Evolutionary conservation across 2,329 filamentous ascomycete species (phyloP).

Genomic region (Bipolaris gigantea): DNA sequence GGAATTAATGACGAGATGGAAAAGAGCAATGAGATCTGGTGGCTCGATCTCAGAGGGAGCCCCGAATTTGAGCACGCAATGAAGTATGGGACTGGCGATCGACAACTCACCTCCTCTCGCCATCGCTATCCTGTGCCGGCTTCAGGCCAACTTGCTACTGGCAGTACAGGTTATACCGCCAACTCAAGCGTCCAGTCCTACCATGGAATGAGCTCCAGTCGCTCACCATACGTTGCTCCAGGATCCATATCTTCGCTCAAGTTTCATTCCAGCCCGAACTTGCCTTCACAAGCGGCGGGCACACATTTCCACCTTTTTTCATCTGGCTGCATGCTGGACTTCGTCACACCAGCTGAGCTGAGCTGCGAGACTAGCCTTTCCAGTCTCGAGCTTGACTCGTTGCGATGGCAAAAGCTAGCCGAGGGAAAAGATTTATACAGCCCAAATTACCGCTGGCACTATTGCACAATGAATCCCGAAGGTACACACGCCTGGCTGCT

Average conservation of each 20-base stretch:
- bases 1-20: conserved; percentile 96
- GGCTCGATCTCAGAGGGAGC: conserved; percentile 90
- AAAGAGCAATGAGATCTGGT: conserved; percentile 94
- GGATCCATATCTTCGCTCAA: conserved; percentile 87
- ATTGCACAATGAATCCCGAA: conserved; percentile 93
- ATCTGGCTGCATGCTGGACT: conserved; percentile 88
- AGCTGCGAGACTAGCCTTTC: conserved; percentile 91
- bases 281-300: conserved; percentile 85
- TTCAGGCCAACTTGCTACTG: conserved; percentile 41
- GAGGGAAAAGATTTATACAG: conserved; percentile 94
- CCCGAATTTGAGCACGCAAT: conserved; percentile 79
- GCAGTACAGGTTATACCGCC: conserved; percentile 67
- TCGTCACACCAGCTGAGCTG: conserved; percentile 88
- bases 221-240: conserved; percentile 62
- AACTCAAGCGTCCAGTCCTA: conserved; percentile 66
- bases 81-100: conserved; percentile 57
- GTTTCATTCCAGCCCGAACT: conserved; percentile 82
- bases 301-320: conserved; percentile 96
- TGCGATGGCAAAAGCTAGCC: conserved; percentile 93
- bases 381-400: conserved; percentile 78
- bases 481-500: conserved; percentile 96
- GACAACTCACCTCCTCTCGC: conserved; percentile 37
- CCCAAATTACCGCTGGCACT: conserved; percentile 93
- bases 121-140: conserved; percentile 34
- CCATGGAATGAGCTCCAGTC: conserved; percentile 47